phyloP scores from a whole-genome alignment of 371 early-diverging fungal genomes.

The Mucor indicus region DNA sequence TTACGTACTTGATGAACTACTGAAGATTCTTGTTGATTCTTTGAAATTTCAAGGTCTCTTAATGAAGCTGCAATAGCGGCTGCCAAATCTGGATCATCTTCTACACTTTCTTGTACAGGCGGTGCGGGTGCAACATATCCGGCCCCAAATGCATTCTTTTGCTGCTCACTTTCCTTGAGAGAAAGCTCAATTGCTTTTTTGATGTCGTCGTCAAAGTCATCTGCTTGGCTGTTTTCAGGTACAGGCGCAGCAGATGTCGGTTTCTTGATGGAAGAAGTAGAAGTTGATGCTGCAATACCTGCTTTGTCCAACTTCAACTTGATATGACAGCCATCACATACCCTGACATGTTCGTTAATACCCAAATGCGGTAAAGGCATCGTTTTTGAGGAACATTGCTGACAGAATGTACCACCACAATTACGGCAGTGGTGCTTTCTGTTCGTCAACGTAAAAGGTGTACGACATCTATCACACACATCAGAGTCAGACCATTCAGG shows the following conservation, averaged over 20 bases:
- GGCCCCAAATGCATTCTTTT: constrained; percentile 24
- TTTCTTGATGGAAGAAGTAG: background rate
- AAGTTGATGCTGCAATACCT: background rate
- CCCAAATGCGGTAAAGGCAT: constrained; percentile 86
- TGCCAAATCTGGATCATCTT: constrained; percentile 86
- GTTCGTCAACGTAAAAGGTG: constrained; percentile 89
- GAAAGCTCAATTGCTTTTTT: constrained; percentile 88
- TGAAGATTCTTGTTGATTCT: constrained; percentile 9
- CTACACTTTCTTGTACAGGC: constrained; percentile 41
- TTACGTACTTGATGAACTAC: constrained; percentile 1
- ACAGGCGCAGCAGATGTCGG: constrained; percentile 7
- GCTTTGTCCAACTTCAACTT: constrained; percentile 56
- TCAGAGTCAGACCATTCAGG: constrained; percentile 96
- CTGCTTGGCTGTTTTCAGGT: constrained; percentile 28
- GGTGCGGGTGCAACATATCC: constrained; percentile 31
- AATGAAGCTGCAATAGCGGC: constrained; percentile 95
- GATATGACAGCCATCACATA: constrained; percentile 90
- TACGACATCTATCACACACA: constrained; percentile 91
- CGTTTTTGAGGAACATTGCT: constrained; percentile 85
- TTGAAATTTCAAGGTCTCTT: constrained; percentile 50
- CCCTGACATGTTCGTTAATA: constrained; percentile 86
- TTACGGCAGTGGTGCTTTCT: constrained; percentile 98
- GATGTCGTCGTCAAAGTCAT: constrained; percentile 78
- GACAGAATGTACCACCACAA: constrained; percentile 93
- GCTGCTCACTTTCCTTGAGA: constrained; percentile 72